Evolutionary conservation across 2,329 filamentous ascomycete species (phyloP), one percentile per base, ranked within the genome.

Genomic region (Ceratocystis ficicola): DNA sequence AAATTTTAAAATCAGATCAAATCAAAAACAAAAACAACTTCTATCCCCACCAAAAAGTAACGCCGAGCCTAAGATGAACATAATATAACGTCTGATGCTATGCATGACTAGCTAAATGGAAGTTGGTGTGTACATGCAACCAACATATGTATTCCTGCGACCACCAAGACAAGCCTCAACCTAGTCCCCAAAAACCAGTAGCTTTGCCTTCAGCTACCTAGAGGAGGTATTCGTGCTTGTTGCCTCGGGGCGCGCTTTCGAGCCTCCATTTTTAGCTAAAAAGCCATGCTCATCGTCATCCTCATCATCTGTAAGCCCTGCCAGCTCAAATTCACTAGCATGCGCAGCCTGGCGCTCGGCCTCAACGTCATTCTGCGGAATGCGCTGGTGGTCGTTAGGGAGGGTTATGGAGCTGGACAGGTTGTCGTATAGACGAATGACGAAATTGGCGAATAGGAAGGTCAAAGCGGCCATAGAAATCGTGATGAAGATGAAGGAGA

Each of bases 281-380:
- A 65, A 44, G n/a, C 52, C 44, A 20, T 73, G 74, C 52, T 79
- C 79, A 12, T 52, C 48, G 20, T 52, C 91, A 20, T 55, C 50
- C 8, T 95, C 91, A 57, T 95, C 92, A 67, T 88, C 94, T 74
- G 92, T 92, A 48, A 99, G 77, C 0, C 90, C 93, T 68, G 94
- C 90, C 0, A 99, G 80, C 76, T 97, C 94, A 73, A 96, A 99
- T 71, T 96, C 91, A 73, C 96, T 88, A 0, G 89, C 92, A 72
- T 95, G 92, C 36, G 84, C 81, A 46, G 93, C 79, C 68, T 83
- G 83, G 10, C 79, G 77, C 28, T 84, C 82, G 55, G 81, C 80
- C 0, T 75, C 73, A 0, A 70, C 72, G 10, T 72, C 72, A 4
- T 75, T 20, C 44, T 57, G 60, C 12, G 44, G 65, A 28, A 65